Evolutionary conservation across 345 rosid genomes (phyloP).

Genomic region (Syzygium oleosum): DNA sequence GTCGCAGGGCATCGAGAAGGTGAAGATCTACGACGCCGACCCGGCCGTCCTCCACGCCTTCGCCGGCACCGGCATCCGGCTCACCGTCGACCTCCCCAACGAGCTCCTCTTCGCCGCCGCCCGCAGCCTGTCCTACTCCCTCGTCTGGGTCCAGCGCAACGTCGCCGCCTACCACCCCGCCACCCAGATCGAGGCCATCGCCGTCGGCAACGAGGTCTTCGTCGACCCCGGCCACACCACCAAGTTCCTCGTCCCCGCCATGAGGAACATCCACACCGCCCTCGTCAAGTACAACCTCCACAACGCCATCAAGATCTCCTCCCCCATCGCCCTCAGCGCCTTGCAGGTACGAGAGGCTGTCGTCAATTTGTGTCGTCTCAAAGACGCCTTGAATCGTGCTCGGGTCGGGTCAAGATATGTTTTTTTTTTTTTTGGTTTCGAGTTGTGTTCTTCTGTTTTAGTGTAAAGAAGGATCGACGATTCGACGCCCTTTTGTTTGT

Average conservation of each 20-base stretch:
- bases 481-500: background rate
- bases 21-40: conserved; percentile 80
- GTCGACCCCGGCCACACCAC: conserved; percentile 80
- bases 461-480: background rate
- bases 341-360: conserved; percentile 18
- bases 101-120: conserved; percentile 59
- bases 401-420: background rate
- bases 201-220: conserved; percentile 91
- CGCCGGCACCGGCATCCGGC: conserved; percentile 66
- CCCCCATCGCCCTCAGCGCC: conserved; percentile 85
- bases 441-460: background rate
- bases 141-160: conserved; percentile 63
- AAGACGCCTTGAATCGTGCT: background rate
- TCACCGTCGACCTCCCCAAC: conserved; percentile 87
- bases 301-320: conserved; percentile 61
- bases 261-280: conserved; percentile 81
- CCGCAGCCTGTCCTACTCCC: conserved; percentile 42
- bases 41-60: conserved; percentile 69
- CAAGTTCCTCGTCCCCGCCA: conserved; percentile 58
- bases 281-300: conserved; percentile 49
- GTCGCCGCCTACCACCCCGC: conserved; percentile 59
- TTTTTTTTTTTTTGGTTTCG: background rate
- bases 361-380: background rate
- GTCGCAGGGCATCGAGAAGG: conserved; percentile 58
- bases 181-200: conserved; percentile 83